Evolutionary conservation across 495 filamentous ascomycete species (phyloP).

Genomic region (Opeltia flavorubescens): DNA sequence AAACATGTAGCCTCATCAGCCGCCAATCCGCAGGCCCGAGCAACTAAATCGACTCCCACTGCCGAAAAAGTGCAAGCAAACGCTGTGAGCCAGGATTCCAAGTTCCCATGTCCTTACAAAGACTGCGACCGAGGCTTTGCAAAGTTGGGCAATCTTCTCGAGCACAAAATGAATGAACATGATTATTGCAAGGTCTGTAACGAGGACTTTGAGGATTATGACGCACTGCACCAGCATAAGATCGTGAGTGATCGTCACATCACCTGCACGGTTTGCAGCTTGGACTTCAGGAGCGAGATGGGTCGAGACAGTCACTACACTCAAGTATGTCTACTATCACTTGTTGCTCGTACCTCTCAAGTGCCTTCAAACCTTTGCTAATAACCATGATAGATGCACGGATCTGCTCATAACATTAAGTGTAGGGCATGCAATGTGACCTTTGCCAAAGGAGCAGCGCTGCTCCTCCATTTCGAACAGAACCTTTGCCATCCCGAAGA

Average conservation of each 20-base stretch:
- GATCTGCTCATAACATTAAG: conserved; percentile 24
- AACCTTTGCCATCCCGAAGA: conserved; percentile 27
- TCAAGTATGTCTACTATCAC: conserved; percentile 21
- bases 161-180: conserved; percentile 34
- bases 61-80: not conserved
- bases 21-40: not conserved
- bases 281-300: conserved; percentile 32
- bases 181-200: conserved; percentile 39
- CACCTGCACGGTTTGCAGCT: conserved; percentile 35
- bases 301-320: conserved; percentile 33
- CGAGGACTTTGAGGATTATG: conserved; percentile 30
- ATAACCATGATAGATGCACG: conserved; percentile 24
- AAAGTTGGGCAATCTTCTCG: conserved; percentile 24
- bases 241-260: conserved; percentile 29
- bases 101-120: conserved; percentile 42
- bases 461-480: conserved; percentile 38
- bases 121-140: conserved; percentile 52
- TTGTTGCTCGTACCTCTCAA: not conserved
- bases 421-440: conserved; percentile 31
- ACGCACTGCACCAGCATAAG: conserved; percentile 27
- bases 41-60: not conserved
- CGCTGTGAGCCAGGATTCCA: conserved; percentile 10
- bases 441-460: conserved; percentile 28
- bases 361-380: not conserved
- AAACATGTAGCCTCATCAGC: not conserved